A percentile compares a stretch with the other conserved stretches of the same genome.
Evolutionary conservation across 2,329 filamentous ascomycete species (phyloP).

Genomic region (Pyricularia pennisetigena): DNA sequence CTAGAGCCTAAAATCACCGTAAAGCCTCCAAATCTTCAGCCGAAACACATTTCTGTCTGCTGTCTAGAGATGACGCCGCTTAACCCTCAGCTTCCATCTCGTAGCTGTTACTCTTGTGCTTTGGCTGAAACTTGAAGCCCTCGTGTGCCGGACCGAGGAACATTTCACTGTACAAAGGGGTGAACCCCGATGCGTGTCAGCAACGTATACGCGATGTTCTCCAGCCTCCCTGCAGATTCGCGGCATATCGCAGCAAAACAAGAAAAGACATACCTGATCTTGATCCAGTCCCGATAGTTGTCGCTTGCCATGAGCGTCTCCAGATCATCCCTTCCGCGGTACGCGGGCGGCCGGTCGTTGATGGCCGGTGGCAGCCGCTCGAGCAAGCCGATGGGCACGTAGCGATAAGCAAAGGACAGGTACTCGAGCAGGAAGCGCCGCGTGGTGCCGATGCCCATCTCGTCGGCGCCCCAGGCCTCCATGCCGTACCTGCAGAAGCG

Average conservation of each 20-base stretch:
- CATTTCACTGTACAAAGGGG: slow-evolving; percentile 68
- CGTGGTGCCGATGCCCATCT: slow-evolving; percentile 85
- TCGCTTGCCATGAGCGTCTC: slow-evolving; percentile 87
- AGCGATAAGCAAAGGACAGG: slow-evolving; percentile 87
- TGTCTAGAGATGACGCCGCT: not conserved
- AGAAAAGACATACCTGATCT: slow-evolving; percentile 66
- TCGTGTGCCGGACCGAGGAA: slow-evolving; percentile 86
- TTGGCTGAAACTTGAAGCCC: slow-evolving; percentile 89
- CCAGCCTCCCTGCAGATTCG: not conserved
- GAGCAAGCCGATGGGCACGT: slow-evolving; percentile 80
- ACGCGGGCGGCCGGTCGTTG: slow-evolving; percentile 82
- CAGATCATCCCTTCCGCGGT: slow-evolving; percentile 74
- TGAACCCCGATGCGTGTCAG: not conserved
- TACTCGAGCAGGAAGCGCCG: slow-evolving; percentile 90
- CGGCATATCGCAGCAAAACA: not conserved
- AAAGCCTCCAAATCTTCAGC: too few relatives aligned
- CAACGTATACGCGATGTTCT: not conserved
- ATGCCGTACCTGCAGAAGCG: slow-evolving; percentile 86
- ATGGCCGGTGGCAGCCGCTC: slow-evolving; percentile 82
- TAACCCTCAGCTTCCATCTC: slow-evolving; percentile 47
- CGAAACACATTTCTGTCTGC: too few relatives aligned
- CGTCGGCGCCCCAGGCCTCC: slow-evolving; percentile 92
- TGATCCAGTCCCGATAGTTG: slow-evolving; percentile 97
- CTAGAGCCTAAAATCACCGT: too few relatives aligned
- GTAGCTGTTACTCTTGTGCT: slow-evolving; percentile 93